Conservation (phyloP, 495 filamentous ascomycete genomes). For the Penicillium paxilli region DNA sequence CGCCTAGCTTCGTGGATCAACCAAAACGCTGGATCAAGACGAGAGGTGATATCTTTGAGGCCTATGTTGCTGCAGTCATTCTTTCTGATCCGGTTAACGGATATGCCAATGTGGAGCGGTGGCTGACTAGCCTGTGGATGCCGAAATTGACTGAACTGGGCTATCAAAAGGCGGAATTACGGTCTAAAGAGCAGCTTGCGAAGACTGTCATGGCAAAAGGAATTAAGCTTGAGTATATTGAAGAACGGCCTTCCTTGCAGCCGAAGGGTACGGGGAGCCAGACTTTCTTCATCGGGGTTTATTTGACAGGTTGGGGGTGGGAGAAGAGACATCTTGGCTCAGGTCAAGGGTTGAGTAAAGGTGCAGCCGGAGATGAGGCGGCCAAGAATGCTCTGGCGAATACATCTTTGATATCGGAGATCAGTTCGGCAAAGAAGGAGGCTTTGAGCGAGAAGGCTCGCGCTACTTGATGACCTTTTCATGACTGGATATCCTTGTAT, state of each 20-base stretch:
- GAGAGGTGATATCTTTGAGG: constrained; percentile 82
- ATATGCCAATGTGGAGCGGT: constrained; percentile 57
- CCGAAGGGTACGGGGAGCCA: constrained; percentile 56
- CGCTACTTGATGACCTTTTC: too few relatives aligned
- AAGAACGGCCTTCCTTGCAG: constrained; percentile 51
- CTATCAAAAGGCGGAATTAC: constrained; percentile 37
- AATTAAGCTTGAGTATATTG: constrained; percentile 65
- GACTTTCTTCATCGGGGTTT: constrained; percentile 68
- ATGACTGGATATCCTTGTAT: too few relatives aligned
- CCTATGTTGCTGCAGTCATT: constrained; percentile 78
- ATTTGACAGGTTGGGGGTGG: constrained; percentile 74
- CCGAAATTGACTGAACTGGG: constrained; percentile 35
- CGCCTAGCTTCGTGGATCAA: constrained; percentile 36
- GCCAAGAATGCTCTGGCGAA: constrained; percentile 65
- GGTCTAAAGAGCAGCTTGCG: constrained; percentile 56
- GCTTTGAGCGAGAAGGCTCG: too few relatives aligned
- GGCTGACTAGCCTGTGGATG: constrained; percentile 72
- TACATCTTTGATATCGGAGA: constrained; percentile 55
- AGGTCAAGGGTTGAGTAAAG: constrained; percentile 69
- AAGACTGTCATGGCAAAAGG: constrained; percentile 57
- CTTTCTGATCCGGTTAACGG: constrained; percentile 62
- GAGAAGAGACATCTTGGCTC: constrained; percentile 60
- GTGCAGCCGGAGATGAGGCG: constrained; percentile 70
- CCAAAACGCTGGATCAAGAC: constrained; percentile 64
- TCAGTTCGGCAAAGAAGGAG: constrained; percentile 23